These are phyloP conservation scores for Globisporangium parvum DNA, from an alignment of 352 stramenopile species.

Conservation along the genomic window DNA sequence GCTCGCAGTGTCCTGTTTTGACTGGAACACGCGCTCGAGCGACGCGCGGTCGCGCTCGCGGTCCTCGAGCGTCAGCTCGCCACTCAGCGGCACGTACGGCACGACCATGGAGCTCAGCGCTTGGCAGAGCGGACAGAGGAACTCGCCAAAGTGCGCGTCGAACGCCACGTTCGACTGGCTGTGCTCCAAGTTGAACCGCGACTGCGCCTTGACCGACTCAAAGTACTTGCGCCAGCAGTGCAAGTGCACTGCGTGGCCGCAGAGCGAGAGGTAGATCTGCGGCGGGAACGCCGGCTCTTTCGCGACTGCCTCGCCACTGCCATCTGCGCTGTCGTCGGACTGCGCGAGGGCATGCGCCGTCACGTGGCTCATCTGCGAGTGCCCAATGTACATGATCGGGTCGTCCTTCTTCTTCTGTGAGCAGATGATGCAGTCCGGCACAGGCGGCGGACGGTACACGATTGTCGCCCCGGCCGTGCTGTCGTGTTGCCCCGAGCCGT, in stretches of 20 bases:
- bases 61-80: slow-evolving; percentile 47
- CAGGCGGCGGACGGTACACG: slow-evolving; percentile 56
- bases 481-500: slow-evolving; percentile 1
- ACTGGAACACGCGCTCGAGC: slow-evolving; percentile 71
- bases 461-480: slow-evolving; percentile 22
- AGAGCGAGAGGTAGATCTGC: slow-evolving; percentile 73
- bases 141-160: slow-evolving; percentile 81
- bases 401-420: slow-evolving; percentile 80
- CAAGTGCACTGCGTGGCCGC: slow-evolving; percentile 88
- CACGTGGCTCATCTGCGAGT: slow-evolving; percentile 67
- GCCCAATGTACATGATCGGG: slow-evolving; percentile 83
- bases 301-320: slow-evolving; percentile 18
- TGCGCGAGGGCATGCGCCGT: slow-evolving; percentile 36
- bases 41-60: slow-evolving; percentile 49
- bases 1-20: slow-evolving; percentile 60
- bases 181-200: slow-evolving; percentile 60
- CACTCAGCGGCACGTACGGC: slow-evolving; percentile 60
- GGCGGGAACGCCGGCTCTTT: slow-evolving; percentile 31
- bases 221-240: slow-evolving; percentile 89
- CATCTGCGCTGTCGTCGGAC: slow-evolving; percentile 29
- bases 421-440: slow-evolving; percentile 82
- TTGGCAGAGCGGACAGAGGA: slow-evolving; percentile 89
- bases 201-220: slow-evolving; percentile 74
- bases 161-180: slow-evolving; percentile 80
- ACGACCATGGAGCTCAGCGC: slow-evolving; percentile 88